Evolutionary conservation across 805 yeast species (phyloP), one percentile per base, ranked within the genome.

Genomic region (Clavispora carvajalis): DNA sequence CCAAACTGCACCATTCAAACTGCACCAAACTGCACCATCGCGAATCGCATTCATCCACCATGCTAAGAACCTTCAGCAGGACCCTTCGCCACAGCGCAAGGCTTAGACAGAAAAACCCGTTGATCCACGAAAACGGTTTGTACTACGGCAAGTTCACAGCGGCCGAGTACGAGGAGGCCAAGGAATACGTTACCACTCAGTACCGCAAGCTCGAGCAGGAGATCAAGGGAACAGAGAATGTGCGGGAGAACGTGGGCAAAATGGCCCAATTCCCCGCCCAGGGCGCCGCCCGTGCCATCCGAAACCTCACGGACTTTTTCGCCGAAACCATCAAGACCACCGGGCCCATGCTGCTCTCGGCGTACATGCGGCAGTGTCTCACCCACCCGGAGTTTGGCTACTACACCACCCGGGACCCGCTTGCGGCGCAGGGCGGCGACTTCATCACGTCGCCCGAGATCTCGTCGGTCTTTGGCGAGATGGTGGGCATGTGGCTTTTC

Each of bases 401-500:
- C 58, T 86, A 87, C 55, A 82, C 88, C 17, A 81, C 85, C 4
- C 65, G 80, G 46, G 82, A 86, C 50, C 95, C 95, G 2, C 65
- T 87, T 25, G 86, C 83, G 23, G 34, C 54, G 2, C 59, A 50
- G 30, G 57, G 61, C 6, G 95, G 95, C 5, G 95, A 87, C 59
- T 87, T 87, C 58, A 72, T 82, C 38, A 87, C 95, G 0, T 82
- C 91, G 0, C 95, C 95, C 0, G 95, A 87, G 59, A 85, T 87
- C 37, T 82, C 91, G 6, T 86, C 85, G 29, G 82, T 86, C 64
- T 87, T 86, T 65, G 95, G 95, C 16, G 95, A 87, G 57, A 76
- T 85, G 66, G 71, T 85, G 43, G 95, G 93, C 0, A 63, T 87
- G 5, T 87, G 95, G 87, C 65, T 71, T 42, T 77, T 66, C 44